phyloP scores from a whole-genome alignment of 306 rosid species.

The Inga oerstediana region DNA sequence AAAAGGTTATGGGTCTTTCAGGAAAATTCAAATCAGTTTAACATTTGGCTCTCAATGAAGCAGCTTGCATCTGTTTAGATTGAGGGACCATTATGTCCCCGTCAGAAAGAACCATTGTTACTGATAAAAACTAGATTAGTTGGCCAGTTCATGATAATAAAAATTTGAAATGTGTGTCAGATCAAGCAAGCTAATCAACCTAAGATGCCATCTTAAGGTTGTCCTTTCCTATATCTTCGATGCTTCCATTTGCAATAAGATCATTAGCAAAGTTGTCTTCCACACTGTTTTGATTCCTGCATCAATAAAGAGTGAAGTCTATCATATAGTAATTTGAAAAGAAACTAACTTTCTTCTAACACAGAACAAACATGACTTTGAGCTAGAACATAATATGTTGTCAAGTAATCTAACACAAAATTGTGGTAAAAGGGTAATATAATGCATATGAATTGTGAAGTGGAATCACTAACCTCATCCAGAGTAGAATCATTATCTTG shows the following conservation, averaged over 20 bases:
- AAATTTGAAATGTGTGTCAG: slow-evolving; percentile 30
- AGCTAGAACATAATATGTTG: slow-evolving; percentile 9
- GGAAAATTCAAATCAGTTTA: neutral
- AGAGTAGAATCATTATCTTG: slow-evolving; percentile 56
- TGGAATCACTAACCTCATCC: slow-evolving; percentile 39
- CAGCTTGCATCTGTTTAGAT: slow-evolving; percentile 18
- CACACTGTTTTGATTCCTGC: slow-evolving; percentile 34
- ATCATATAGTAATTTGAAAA: neutral
- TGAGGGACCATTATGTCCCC: neutral
- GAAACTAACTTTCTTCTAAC: neutral
- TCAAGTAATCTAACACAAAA: neutral
- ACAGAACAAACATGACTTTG: slow-evolving; percentile 14
- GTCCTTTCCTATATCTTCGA: neutral
- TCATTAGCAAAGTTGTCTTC: slow-evolving; percentile 1
- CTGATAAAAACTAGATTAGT: slow-evolving; percentile 15
- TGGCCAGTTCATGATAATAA: slow-evolving; percentile 24
- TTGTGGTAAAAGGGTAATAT: neutral
- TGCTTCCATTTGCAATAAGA: neutral
- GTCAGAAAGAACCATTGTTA: neutral
- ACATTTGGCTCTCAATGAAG: slow-evolving; percentile 19
- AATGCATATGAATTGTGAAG: neutral
- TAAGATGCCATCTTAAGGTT: slow-evolving; percentile 16
- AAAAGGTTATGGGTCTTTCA: neutral
- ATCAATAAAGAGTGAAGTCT: slow-evolving; percentile 15
- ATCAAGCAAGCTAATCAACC: slow-evolving; percentile 14